Percentiles rank a stretch among this genome's conserved stretches.
phyloP scores from a whole-genome alignment of 208 protist genomes.

The Acanthamoeba healyi region DNA sequence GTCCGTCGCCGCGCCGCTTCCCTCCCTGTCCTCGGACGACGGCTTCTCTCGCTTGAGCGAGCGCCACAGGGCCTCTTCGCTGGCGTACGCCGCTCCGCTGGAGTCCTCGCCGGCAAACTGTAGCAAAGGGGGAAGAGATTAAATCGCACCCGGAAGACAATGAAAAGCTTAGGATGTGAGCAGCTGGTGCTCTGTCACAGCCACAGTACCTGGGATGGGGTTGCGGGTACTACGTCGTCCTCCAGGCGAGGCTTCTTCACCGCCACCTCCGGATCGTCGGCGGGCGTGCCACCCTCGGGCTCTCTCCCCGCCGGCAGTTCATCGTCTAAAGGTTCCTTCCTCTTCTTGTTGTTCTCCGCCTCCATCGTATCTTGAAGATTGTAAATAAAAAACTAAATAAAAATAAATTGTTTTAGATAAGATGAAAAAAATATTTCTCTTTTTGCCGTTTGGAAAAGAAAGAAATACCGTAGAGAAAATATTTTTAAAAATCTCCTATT shows the following conservation, averaged over 20 bases:
- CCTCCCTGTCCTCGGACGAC: neutral
- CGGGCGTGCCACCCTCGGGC: neutral
- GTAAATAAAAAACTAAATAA: neutral
- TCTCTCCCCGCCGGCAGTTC: neutral
- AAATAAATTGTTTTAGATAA: too few species aligned
- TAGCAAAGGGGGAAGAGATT: too few species aligned
- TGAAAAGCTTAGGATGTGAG: neutral
- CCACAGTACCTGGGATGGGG: too few species aligned
- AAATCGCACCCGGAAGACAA: neutral
- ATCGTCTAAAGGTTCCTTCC: neutral
- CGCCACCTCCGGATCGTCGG: neutral
- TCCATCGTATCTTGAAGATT: neutral
- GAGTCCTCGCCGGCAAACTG: conserved; percentile 50
- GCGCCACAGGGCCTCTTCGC: conserved; percentile 34
- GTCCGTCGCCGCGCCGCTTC: too few species aligned
- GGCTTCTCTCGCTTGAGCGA: neutral
- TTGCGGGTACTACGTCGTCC: neutral
- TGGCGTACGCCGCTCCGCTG: neutral
- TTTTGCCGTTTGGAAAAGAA: neutral
- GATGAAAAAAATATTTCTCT: neutral
- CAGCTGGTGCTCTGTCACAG: too few species aligned
- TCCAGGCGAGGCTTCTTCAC: neutral
- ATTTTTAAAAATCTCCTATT: too few species aligned
- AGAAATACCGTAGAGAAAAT: too few species aligned
- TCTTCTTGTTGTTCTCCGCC: neutral